phyloP scores from a whole-genome alignment of 2,329 filamentous ascomycete species.

The Colletotrichum sp. region DNA sequence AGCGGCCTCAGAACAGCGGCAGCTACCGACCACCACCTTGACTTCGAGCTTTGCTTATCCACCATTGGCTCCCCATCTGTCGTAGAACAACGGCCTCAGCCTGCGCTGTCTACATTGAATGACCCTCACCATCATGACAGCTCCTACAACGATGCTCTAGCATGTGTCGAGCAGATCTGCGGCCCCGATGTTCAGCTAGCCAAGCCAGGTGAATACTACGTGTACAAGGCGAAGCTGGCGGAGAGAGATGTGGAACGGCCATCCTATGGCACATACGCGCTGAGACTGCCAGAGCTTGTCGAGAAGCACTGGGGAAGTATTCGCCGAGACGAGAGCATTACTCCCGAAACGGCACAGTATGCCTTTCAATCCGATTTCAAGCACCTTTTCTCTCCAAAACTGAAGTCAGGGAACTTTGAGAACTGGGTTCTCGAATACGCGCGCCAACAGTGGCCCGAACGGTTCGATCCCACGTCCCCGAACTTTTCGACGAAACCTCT shows the following conservation, averaged over 20 bases:
- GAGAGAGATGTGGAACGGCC: neutral
- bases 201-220: neutral
- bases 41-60: neutral
- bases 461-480: conserved; percentile 19
- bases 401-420: conserved; percentile 33
- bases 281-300: conserved; percentile 29
- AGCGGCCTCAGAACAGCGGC: neutral
- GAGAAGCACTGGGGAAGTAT: conserved; percentile 30
- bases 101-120: neutral
- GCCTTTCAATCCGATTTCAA: conserved; percentile 26
- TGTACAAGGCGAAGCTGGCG: neutral
- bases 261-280: neutral
- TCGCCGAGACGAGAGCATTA: rapidly evolving
- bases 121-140: neutral
- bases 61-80: neutral
- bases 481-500: conserved; percentile 26
- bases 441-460: conserved; percentile 30
- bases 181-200: neutral
- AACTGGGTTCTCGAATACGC: conserved; percentile 42
- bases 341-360: neutral
- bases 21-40: neutral
- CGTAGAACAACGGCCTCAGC: neutral
- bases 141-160: neutral
- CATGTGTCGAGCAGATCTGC: neutral
- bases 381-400: conserved; percentile 30